Evolutionary conservation across 805 yeast species (phyloP).

Genomic region (Saccharomyces kudriavzevii): DNA sequence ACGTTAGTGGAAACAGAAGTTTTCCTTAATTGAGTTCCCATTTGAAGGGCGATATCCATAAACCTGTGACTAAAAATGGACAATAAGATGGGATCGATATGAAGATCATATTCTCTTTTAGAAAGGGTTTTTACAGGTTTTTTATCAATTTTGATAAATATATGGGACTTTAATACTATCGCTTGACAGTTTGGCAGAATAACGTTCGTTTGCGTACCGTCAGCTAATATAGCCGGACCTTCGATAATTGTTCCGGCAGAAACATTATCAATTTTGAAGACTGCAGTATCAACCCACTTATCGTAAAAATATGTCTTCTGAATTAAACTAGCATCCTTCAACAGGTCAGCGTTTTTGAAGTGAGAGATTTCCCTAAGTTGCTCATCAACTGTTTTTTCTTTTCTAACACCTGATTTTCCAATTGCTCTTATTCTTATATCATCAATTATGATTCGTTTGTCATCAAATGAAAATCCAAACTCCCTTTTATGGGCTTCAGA

Average conservation of each 20-base stretch:
- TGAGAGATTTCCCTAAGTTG: slow-evolving; percentile 38
- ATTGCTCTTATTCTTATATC: slow-evolving; percentile 69
- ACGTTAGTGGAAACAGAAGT: slow-evolving; percentile 78
- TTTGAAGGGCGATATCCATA: slow-evolving; percentile 87
- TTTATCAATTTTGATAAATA: slow-evolving; percentile 37
- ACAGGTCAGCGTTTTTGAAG: slow-evolving; percentile 17
- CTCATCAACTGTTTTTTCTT: slow-evolving; percentile 40
- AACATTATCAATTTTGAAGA: slow-evolving; percentile 49
- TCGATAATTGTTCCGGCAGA: slow-evolving; percentile 41
- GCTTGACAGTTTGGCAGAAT: slow-evolving; percentile 58
- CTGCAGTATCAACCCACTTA: slow-evolving; percentile 42
- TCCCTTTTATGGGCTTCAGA: slow-evolving; percentile 53
- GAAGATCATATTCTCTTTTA: slow-evolving; percentile 21
- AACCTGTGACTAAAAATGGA: slow-evolving; percentile 78
- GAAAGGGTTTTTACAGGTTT: slow-evolving; percentile 4
- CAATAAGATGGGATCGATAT: slow-evolving; percentile 59
- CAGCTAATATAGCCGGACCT: slow-evolving; percentile 76
- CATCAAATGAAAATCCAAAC: slow-evolving; percentile 59
- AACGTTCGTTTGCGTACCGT: slow-evolving; percentile 73
- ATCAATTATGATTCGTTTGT: slow-evolving; percentile 54
- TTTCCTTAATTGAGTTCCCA: slow-evolving; percentile 74
- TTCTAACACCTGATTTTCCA: slow-evolving; percentile 46
- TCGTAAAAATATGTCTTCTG: slow-evolving; percentile 52
- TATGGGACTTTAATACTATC: slow-evolving; percentile 49
- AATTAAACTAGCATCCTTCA: slow-evolving; percentile 27